Conservation (phyloP, 345 rosid species). For the Noccaea caerulescens region DNA sequence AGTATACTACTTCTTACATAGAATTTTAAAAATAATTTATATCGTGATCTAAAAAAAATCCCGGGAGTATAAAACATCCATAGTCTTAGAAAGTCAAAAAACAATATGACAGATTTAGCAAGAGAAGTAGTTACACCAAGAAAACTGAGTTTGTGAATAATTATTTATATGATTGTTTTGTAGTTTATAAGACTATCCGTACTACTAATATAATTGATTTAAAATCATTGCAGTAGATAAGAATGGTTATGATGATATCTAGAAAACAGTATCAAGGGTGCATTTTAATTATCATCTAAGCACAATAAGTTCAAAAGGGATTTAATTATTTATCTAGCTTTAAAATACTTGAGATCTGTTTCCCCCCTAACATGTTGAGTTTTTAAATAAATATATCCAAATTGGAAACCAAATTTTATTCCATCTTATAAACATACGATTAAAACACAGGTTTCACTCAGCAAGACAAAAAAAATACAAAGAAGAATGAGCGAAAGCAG, state of each 20-base stretch:
- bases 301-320: background rate
- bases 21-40: too few species aligned
- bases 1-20: too few species aligned
- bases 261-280: background rate
- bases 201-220: background rate
- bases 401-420: too few species aligned
- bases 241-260: background rate
- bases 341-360: background rate
- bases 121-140: background rate
- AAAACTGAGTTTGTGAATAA: background rate
- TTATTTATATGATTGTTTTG: background rate
- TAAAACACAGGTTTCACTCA: background rate
- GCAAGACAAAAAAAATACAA: background rate
- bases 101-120: background rate
- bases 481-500: background rate
- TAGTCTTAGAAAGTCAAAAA: conserved; percentile 3
- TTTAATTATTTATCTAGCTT: background rate
- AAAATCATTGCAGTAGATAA: background rate
- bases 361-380: too few species aligned
- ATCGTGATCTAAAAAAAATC: too few species aligned
- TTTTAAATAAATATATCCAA: too few species aligned
- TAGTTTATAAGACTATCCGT: conserved; percentile 18
- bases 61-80: background rate
- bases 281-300: background rate
- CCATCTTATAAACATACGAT: too few species aligned